Percentiles rank a stretch among this genome's conserved stretches.
Conservation (phyloP, 768 basidiomycete species). For the Xerocomellus dryophilus region DNA sequence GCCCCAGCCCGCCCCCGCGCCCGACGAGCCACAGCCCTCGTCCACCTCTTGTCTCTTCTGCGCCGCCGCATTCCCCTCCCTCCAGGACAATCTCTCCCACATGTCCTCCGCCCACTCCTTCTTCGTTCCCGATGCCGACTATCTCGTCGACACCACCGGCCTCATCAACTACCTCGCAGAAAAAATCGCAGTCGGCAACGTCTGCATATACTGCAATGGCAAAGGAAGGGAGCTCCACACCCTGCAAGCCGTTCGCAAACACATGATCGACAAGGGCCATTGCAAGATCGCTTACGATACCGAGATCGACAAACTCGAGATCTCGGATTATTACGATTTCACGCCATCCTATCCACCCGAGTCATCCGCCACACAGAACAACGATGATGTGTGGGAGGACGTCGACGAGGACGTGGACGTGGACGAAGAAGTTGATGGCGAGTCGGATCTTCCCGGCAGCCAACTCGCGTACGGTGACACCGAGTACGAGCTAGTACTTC, state of each 20-base stretch:
- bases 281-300: conserved; percentile 93
- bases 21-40: conserved; percentile 35
- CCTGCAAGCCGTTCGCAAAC: conserved; percentile 85
- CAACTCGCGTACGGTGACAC: conserved; percentile 77
- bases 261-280: conserved; percentile 95
- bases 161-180: conserved; percentile 85
- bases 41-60: conserved; percentile 87
- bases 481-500: conserved; percentile 83
- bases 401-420: conserved; percentile 30
- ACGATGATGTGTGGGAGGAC: conserved; percentile 40
- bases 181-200: conserved; percentile 89
- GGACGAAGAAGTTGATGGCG: conserved; percentile 8
- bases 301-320: conserved; percentile 74
- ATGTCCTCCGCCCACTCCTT: conserved; percentile 90
- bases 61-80: conserved; percentile 42
- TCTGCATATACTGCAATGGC: conserved; percentile 89
- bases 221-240: conserved; percentile 78
- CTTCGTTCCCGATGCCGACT: conserved; percentile 93
- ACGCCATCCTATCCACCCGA: conserved; percentile 69
- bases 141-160: conserved; percentile 79
- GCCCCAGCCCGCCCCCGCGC: not conserved
- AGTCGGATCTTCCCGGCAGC: conserved; percentile 40
- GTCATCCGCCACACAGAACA: conserved; percentile 10
- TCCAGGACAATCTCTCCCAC: conserved; percentile 73
- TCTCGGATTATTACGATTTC: conserved; percentile 95